A percentile compares a stretch with the other conserved stretches of the same genome.
Conservation (phyloP, 164 flowering plant species). For the Taxillus chinensis region DNA sequence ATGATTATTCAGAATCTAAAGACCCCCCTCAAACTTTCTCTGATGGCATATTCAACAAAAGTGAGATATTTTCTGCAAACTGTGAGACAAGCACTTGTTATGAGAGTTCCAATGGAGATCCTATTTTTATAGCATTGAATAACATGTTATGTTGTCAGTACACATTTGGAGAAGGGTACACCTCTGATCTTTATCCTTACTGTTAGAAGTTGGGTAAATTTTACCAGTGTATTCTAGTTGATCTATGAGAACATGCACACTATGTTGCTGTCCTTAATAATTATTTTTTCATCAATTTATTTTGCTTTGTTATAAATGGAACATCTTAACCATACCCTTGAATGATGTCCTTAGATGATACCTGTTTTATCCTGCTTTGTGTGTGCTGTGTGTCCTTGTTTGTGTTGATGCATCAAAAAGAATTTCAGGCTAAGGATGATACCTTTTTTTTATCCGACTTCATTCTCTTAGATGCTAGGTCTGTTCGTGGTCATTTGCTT, state of each 20-base stretch:
- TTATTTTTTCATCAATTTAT: no score
- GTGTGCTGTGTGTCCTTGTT: no score
- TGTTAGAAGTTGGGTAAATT: neutral
- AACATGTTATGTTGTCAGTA: conserved; percentile 50
- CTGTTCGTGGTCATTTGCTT: neutral
- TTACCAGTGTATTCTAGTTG: neutral
- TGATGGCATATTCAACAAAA: conserved; percentile 11
- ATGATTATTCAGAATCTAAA: conserved; percentile 24
- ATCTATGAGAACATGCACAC: neutral
- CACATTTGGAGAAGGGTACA: conserved; percentile 71
- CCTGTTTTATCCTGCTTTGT: no score
- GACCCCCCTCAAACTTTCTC: conserved; percentile 11
- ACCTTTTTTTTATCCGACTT: no score
- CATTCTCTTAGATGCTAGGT: neutral
- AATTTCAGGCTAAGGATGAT: no score
- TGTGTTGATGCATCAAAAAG: no score
- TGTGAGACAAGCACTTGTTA: conserved; percentile 9
- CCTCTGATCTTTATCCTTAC: conserved; percentile 5
- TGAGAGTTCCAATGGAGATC: conserved; percentile 21
- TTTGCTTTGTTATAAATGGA: no score
- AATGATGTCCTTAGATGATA: no score
- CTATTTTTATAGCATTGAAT: conserved; percentile 38
- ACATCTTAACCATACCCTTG: no score
- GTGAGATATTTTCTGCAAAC: conserved; percentile 8
- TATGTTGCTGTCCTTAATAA: no score